These are phyloP conservation scores for Tylopilus sp. DNA, from an alignment of 1,284 basidiomycete genomes.

Conservation along the genomic window DNA sequence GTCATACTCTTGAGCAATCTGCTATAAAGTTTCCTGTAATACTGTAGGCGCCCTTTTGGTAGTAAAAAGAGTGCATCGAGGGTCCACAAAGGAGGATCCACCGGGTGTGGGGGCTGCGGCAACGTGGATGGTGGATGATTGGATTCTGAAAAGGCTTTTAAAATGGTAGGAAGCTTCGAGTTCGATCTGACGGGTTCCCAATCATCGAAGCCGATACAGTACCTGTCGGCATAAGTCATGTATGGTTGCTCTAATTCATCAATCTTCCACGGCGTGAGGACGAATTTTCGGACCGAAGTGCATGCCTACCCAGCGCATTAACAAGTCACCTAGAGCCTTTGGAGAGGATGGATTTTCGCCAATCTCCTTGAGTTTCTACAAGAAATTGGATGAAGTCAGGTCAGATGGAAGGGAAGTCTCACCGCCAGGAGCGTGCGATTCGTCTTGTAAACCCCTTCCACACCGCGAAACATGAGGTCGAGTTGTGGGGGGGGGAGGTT, in stretches of 20 bases:
- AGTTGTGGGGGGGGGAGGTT: conserved; percentile 92
- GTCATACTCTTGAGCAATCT: conserved; percentile 85
- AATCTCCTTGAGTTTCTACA: conserved; percentile 89
- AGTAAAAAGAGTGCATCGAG: conserved; percentile 85
- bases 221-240: conserved; percentile 74
- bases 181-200: conserved; percentile 82
- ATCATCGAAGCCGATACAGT: conserved; percentile 74
- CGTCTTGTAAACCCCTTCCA: conserved; percentile 90
- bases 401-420: conserved; percentile 27
- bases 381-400: conserved; percentile 12
- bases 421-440: conserved; percentile 81
- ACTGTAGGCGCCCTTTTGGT: conserved; percentile 80
- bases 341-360: conserved; percentile 92
- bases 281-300: conserved; percentile 3
- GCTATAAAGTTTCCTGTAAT: conserved; percentile 91
- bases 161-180: conserved; percentile 61
- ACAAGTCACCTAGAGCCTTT: conserved; percentile 89
- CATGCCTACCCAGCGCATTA: conserved; percentile 89
- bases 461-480: conserved; percentile 90
- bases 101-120: conserved; percentile 35
- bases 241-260: conserved; percentile 89
- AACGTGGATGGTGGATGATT: conserved; percentile 55
- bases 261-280: conserved; percentile 53
- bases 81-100: conserved; percentile 64
- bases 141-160: conserved; percentile 65